These are phyloP conservation scores for Periconia sp. DNA, from an alignment of 2,329 filamentous ascomycete genomes.

Conservation along the genomic window DNA sequence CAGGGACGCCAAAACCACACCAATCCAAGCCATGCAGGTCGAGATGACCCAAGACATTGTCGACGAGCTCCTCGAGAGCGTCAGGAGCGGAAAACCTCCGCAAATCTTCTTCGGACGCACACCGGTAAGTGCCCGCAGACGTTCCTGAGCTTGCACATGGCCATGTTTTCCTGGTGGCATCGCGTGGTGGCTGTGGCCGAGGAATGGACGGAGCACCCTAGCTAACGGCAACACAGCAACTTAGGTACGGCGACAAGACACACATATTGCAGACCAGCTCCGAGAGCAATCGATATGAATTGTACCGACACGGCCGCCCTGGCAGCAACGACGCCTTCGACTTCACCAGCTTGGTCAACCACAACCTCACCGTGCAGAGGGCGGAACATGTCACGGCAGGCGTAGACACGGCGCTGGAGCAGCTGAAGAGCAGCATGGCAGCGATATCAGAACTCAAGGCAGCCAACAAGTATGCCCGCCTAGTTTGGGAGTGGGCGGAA, in stretches of 20 bases:
- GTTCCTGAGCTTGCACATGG: conserved; percentile 10
- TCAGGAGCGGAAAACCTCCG: conserved; percentile 43
- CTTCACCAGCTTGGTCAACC: conserved; percentile 63
- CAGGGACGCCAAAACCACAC: conserved; percentile 34
- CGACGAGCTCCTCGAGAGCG: conserved; percentile 48
- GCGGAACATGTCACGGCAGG: conserved; percentile 61
- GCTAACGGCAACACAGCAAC: conserved; percentile 48
- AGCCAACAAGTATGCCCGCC: conserved; percentile 61
- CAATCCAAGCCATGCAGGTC: conserved; percentile 49
- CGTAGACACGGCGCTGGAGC: conserved; percentile 65
- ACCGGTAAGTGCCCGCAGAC: conserved; percentile 43
- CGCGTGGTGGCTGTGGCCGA: conserved; percentile 3
- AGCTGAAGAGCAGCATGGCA: conserved; percentile 64
- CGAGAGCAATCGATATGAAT: conserved; percentile 62
- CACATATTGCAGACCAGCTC: conserved; percentile 60
- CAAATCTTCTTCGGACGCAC: conserved; percentile 47
- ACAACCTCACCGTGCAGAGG: conserved; percentile 61
- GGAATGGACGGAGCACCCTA: conserved; percentile 22
- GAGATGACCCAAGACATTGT: conserved; percentile 49
- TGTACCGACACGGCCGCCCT: conserved; percentile 57
- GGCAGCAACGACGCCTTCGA: conserved; percentile 56
- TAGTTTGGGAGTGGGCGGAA: too few relatives aligned
- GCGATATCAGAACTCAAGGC: conserved; percentile 66
- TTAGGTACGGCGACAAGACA: conserved; percentile 64
- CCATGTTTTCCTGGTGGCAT: conserved; percentile 10